Conservation (phyloP, 208 protist genomes). For the Lotmaria passim region DNA sequence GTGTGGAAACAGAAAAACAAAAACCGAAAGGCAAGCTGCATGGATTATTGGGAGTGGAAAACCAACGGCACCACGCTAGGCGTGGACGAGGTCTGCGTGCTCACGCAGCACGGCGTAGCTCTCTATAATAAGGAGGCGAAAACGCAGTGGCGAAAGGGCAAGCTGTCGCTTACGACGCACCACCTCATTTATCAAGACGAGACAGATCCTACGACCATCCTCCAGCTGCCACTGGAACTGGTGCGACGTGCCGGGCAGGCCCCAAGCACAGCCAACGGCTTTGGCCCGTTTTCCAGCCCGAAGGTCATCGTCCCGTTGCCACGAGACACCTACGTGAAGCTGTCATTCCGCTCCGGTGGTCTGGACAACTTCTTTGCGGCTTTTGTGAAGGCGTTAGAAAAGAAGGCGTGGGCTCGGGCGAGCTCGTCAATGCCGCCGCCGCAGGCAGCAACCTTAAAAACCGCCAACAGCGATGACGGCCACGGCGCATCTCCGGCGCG, state of each 20-base stretch:
- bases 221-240: slow-evolving; percentile 62
- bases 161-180: slow-evolving; percentile 68
- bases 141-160: slow-evolving; percentile 65
- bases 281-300: slow-evolving; percentile 51
- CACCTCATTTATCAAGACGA: slow-evolving; percentile 64
- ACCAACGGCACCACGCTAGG: slow-evolving; percentile 31
- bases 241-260: slow-evolving; percentile 34
- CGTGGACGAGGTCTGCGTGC: slow-evolving; percentile 61
- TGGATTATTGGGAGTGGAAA: slow-evolving; percentile 66
- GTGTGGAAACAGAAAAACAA: slow-evolving; percentile 16
- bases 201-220: slow-evolving; percentile 18
- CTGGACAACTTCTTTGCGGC: slow-evolving; percentile 51
- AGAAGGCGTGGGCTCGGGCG: slow-evolving; percentile 43
- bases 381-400: slow-evolving; percentile 43
- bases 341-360: slow-evolving; percentile 73
- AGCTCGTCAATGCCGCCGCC: slow-evolving; percentile 24
- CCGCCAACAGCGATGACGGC: neutral
- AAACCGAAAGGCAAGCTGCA: slow-evolving; percentile 12
- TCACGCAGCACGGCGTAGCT: slow-evolving; percentile 42
- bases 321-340: slow-evolving; percentile 38
- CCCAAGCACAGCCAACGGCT: slow-evolving; percentile 40
- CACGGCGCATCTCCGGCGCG: neutral
- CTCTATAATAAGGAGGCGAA: slow-evolving; percentile 63
- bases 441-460: neutral
- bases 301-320: slow-evolving; percentile 74